phyloP scores from a whole-genome alignment of 148 eudicot species.

The Amaranthus cruentus region DNA sequence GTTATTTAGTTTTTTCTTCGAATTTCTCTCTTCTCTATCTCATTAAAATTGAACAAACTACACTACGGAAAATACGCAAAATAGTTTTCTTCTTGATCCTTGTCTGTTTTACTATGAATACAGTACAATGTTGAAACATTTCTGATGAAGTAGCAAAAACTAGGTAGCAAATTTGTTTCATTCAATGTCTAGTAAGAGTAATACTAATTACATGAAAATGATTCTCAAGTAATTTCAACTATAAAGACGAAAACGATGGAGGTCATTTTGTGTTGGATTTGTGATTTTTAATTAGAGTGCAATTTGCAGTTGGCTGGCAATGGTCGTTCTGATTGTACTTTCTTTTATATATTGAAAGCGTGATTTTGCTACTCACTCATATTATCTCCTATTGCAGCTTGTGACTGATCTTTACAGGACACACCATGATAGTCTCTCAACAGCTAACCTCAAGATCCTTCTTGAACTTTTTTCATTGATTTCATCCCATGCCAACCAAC shows the following conservation, averaged over 20 bases:
- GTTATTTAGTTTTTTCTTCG: no score
- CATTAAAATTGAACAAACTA: no score
- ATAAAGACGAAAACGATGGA: not conserved
- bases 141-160: no score
- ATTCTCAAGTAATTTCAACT: not conserved
- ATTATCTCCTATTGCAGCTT: conserved; percentile 44
- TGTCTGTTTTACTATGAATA: no score
- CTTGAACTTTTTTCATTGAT: conserved; percentile 56
- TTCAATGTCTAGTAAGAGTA: no score
- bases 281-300: not conserved
- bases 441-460: conserved; percentile 46
- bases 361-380: not conserved
- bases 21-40: no score
- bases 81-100: not conserved
- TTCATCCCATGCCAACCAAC: conserved; percentile 59
- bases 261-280: not conserved
- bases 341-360: not conserved
- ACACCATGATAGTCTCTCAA: conserved; percentile 49
- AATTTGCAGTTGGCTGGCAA: not conserved
- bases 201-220: not conserved
- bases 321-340: not conserved
- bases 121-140: no score
- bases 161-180: no score
- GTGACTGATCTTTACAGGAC: conserved; percentile 69
- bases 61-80: no score